Conservation (phyloP, 305 asterid species). For the Fraxinus ornus region DNA sequence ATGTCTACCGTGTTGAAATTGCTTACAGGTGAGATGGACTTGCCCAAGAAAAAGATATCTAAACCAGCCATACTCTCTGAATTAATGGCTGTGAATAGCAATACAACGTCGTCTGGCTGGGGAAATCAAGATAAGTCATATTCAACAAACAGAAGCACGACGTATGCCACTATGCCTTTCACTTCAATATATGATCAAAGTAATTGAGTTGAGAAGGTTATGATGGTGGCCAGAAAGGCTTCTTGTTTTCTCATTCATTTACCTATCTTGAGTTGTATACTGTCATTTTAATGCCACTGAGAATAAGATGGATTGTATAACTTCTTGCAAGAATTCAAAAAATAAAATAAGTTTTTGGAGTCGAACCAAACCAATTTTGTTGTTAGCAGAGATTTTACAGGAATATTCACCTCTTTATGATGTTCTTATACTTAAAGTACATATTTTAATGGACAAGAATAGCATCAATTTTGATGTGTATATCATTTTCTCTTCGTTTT, state of each 20-base stretch:
- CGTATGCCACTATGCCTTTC: slow-evolving; percentile 61
- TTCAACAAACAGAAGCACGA: slow-evolving; percentile 30
- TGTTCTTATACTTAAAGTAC: background rate
- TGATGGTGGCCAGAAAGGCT: background rate
- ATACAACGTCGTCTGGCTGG: slow-evolving; percentile 34
- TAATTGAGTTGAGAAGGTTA: slow-evolving; percentile 29
- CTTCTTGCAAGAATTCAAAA: background rate
- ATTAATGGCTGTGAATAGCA: slow-evolving; percentile 33
- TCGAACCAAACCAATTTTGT: background rate
- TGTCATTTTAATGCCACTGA: background rate
- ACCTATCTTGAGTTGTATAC: background rate
- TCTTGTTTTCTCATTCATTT: background rate
- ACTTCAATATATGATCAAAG: slow-evolving; percentile 57
- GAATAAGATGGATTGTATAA: background rate
- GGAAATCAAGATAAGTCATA: slow-evolving; percentile 37
- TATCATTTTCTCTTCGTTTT: background rate
- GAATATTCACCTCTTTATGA: background rate
- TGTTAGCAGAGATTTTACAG: background rate
- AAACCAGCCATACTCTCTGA: slow-evolving; percentile 52
- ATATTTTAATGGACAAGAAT: background rate
- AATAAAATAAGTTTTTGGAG: background rate
- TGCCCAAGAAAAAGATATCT: slow-evolving; percentile 41
- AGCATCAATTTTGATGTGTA: background rate
- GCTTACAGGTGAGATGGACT: slow-evolving; percentile 61
- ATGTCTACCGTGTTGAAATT: slow-evolving; percentile 62